These are phyloP conservation scores for Fraxinus dipetala DNA, from an alignment of 305 asterid genomes.

Conservation along the genomic window DNA sequence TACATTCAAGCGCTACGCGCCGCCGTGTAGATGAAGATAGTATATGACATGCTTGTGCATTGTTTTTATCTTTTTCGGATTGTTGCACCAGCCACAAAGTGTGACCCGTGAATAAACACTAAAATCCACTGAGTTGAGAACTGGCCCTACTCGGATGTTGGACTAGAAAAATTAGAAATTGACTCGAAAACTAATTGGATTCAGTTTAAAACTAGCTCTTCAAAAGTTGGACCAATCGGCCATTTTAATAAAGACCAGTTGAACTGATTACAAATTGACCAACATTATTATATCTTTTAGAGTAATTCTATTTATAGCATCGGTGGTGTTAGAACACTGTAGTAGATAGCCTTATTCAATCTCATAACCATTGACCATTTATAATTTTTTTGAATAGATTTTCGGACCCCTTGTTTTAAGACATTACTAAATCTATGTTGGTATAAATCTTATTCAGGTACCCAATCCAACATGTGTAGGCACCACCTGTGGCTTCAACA, in stretches of 20 bases:
- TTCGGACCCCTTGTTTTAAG: background rate
- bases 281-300: background rate
- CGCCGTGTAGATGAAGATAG: background rate
- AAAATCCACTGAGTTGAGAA: background rate
- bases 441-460: conserved; percentile 37
- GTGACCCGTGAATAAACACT: conserved; percentile 28
- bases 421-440: background rate
- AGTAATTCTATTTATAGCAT: background rate
- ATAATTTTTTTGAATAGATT: background rate
- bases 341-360: background rate
- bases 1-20: conserved; percentile 30
- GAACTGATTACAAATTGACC: background rate
- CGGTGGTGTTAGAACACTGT: background rate
- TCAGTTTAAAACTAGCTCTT: background rate
- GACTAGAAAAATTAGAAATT: background rate
- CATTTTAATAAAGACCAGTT: background rate
- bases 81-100: background rate
- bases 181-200: background rate
- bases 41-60: background rate
- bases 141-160: background rate
- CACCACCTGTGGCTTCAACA: conserved; percentile 52
- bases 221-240: background rate
- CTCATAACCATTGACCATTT: background rate
- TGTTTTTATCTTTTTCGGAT: conserved; percentile 16
- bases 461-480: conserved; percentile 60